These are phyloP conservation scores for Microbotryum intermedium DNA, from an alignment of 1,284 basidiomycete genomes.

Conservation along the genomic window DNA sequence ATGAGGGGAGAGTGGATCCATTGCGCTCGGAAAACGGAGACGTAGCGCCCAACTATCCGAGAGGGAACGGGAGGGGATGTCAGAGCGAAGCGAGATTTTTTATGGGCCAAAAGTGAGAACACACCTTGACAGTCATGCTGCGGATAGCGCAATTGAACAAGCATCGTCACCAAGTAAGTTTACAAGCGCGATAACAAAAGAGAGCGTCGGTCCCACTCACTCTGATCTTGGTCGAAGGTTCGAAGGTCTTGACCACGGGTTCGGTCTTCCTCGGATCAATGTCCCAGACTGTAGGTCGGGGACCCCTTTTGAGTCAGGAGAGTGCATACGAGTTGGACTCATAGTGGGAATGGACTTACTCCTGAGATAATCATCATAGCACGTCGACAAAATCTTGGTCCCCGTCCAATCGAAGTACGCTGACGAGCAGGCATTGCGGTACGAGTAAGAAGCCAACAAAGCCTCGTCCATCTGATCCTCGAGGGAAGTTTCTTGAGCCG, in stretches of 20 bases:
- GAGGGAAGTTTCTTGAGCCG: conserved; percentile 1
- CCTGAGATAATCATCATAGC: conserved; percentile 42
- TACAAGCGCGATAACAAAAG: background rate
- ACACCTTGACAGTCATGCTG: conserved; percentile 43
- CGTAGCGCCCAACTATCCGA: conserved; percentile 39
- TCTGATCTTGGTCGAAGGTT: background rate
- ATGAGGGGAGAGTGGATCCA: conserved; percentile 40
- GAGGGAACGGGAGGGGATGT: background rate
- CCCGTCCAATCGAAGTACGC: conserved; percentile 46
- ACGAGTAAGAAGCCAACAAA: conserved; percentile 35
- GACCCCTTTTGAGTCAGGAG: background rate
- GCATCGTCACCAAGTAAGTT: background rate
- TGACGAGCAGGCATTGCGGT: conserved; percentile 42
- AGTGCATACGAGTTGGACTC: background rate
- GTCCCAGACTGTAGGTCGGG: conserved; percentile 38
- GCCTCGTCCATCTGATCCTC: conserved; percentile 7
- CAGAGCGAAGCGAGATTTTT: background rate
- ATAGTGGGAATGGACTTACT: conserved; percentile 29
- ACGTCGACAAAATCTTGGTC: conserved; percentile 40
- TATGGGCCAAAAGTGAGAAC: background rate
- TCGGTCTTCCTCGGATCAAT: conserved; percentile 36
- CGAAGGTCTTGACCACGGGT: background rate
- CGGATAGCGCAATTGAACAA: conserved; percentile 19
- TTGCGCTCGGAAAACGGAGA: conserved; percentile 45
- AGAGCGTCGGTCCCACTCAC: background rate